These are phyloP conservation scores for Cladophialophora chaetospira DNA, from an alignment of 2,329 filamentous ascomycete genomes.

Conservation along the genomic window DNA sequence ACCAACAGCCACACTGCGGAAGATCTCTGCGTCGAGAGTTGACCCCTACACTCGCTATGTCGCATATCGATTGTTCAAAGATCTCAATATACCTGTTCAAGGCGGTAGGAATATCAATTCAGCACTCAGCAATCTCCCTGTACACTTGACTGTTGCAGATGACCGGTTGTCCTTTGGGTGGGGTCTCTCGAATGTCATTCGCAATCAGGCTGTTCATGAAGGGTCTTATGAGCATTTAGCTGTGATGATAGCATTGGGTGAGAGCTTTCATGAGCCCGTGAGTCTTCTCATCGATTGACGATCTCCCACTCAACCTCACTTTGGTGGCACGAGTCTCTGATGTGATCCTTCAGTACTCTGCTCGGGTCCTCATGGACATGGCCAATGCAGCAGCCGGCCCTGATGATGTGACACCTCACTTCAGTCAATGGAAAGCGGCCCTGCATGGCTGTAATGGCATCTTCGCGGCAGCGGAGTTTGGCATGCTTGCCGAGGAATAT, in stretches of 20 bases:
- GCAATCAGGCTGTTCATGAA: constrained; percentile 25
- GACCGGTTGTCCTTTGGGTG: constrained; percentile 29
- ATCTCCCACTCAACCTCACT: not conserved
- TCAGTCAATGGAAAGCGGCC: constrained; percentile 26
- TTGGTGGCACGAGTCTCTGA: too few species aligned
- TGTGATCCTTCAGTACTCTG: constrained; percentile 11
- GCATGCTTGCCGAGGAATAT: constrained; percentile 30
- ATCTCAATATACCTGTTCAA: constrained; percentile 27
- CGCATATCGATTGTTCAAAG: constrained; percentile 19
- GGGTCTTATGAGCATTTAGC: constrained; percentile 30
- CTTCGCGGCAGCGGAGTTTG: constrained; percentile 30
- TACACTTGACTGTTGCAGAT: constrained; percentile 22
- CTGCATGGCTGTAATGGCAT: constrained; percentile 27
- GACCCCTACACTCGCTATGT: constrained; percentile 31
- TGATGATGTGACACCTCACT: constrained; percentile 29
- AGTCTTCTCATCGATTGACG: not conserved
- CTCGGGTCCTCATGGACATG: constrained; percentile 24
- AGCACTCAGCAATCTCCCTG: constrained; percentile 25
- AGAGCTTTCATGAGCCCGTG: constrained; percentile 27
- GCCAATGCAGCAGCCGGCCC: constrained; percentile 16
- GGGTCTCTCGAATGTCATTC: constrained; percentile 26
- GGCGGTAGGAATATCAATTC: constrained; percentile 30
- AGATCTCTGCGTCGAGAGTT: constrained; percentile 18
- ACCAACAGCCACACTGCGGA: constrained; percentile 15
- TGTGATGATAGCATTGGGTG: constrained; percentile 26